phyloP scores from a whole-genome alignment of 2,329 filamentous ascomycete species.

The Aspergillus clavatus region DNA sequence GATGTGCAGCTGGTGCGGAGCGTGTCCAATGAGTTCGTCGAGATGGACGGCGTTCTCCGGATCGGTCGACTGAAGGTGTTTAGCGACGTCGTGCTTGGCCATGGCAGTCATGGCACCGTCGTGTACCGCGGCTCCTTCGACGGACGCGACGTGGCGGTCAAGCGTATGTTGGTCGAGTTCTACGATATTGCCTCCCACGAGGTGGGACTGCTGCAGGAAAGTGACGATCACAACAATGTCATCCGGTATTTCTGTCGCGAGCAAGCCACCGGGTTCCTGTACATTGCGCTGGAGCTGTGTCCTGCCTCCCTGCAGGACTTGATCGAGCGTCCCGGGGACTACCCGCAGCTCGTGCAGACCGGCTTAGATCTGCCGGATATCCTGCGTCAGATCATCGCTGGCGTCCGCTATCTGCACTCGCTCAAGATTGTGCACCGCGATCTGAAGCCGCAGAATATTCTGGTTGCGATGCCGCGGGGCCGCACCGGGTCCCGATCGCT shows the following conservation, averaged over 20 bases:
- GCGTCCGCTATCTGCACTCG: conserved; percentile 81
- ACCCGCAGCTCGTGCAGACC: conserved; percentile 59
- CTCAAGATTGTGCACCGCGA: conserved; percentile 95
- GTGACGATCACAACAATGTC: conserved; percentile 92
- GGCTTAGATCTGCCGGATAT: conserved; percentile 73
- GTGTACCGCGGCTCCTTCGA: conserved; percentile 95
- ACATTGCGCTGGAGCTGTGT: conserved; percentile 92
- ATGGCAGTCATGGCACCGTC: conserved; percentile 93
- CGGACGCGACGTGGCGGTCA: conserved; percentile 87
- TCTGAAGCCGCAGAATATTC: conserved; percentile 94
- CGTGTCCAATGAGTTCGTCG: conserved; percentile 54
- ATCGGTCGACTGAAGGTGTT: conserved; percentile 59
- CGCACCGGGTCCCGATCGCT: conserved; percentile 55
- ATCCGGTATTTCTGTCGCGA: conserved; percentile 95
- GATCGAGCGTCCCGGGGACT: conserved; percentile 67
- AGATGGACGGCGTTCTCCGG: conserved; percentile 56
- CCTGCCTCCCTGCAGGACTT: conserved; percentile 91
- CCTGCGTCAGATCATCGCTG: conserved; percentile 83
- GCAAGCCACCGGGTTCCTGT: conserved; percentile 81
- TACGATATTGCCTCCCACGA: conserved; percentile 94
- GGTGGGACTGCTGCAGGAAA: conserved; percentile 82
- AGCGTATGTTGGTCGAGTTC: conserved; percentile 93
- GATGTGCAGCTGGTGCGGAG: conserved; percentile 53
- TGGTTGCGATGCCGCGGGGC: conserved; percentile 64
- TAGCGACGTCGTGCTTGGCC: conserved; percentile 57